A percentile compares a stretch with the other conserved stretches of the same genome.
phyloP scores from a whole-genome alignment of 345 rosid species.

The Linum lewisii region DNA sequence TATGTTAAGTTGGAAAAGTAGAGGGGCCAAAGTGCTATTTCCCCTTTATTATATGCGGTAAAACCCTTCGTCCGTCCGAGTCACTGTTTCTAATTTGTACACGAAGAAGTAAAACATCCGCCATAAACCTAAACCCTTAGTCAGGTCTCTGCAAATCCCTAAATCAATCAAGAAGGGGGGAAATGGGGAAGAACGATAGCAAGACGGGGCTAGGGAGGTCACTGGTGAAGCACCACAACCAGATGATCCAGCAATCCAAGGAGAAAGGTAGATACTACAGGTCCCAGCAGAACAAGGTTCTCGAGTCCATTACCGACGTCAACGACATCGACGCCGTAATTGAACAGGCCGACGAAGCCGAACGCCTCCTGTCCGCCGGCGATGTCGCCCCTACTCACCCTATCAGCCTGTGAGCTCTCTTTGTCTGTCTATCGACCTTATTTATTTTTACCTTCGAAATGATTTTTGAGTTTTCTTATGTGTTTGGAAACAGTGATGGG shows the following conservation, averaged over 20 bases:
- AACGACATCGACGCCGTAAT: constrained; percentile 77
- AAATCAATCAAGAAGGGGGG: neutral
- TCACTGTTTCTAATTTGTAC: neutral
- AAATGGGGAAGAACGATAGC: constrained; percentile 66
- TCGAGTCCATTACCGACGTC: constrained; percentile 74
- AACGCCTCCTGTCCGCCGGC: constrained; percentile 29
- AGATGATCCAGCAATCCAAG: constrained; percentile 67
- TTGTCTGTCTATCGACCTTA: neutral
- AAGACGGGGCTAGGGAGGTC: constrained; percentile 72
- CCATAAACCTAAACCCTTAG: neutral
- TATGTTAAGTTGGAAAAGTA: too few species aligned
- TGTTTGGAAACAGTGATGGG: constrained; percentile 36
- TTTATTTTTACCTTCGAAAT: too few species aligned
- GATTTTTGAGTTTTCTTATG: constrained; percentile 2
- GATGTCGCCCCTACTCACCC: constrained; percentile 35
- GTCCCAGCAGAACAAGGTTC: constrained; percentile 54
- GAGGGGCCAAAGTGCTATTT: too few species aligned
- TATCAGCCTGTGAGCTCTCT: constrained; percentile 42
- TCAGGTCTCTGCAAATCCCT: neutral
- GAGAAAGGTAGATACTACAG: constrained; percentile 60
- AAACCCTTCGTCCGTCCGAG: neutral
- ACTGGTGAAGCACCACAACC: constrained; percentile 83
- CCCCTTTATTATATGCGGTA: too few species aligned
- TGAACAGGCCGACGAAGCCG: constrained; percentile 64
- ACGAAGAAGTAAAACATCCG: neutral